Base-by-base conservation (phyloP, 1,284 basidiomycete species). In the Baeospora myosura region DNA sequence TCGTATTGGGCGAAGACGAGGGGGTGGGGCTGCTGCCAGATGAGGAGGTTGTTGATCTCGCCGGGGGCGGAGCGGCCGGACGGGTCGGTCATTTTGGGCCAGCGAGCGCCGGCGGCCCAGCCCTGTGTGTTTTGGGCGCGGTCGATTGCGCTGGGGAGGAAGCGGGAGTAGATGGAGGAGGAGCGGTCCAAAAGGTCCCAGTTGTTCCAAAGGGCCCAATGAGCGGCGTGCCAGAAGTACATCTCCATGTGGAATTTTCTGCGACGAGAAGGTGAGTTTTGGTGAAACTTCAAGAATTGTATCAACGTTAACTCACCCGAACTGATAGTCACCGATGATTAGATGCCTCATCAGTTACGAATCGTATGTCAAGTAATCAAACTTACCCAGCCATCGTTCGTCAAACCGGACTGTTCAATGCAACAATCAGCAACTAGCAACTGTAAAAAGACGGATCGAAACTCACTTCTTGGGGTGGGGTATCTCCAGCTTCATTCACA, bases 51-150 rank as follows among this genome's bases (percentile, higher is more conserved):
- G 61, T 79, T 80, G 49, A 79, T 78, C 49, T 77, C 63, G 1
- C 76, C 76, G 0, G 75, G 76, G 0, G 74, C 63, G 4, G 72
- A 74, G 12, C 76, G 69, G 1, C 77, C 76, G 0, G 68, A 63
- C 0, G 76, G 76, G 48, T 78, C 76, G 4, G 74, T 76, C 76
- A 78, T 78, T 53, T 80, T 78, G 2, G 72, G 69, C 76, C 76
- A 78, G 16, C 77, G 68, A 14, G 76, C 76, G 14, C 76, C 76
- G 1, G 63, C 52, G 5, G 59, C 43, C 60, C 66, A 78, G 41
- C 68, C 67, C 55, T 78, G 66, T 54, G 76, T 74, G 0, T 66
- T 58, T 49, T 72, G 71, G 1, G 67, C 60, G 1, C 75, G 68
- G 4, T 55, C 38, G 29, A 76, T 61, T 11, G 75, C 68, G 18